Evolutionary conservation across 345 rosid genomes (phyloP), one percentile per base, ranked within the genome.

Genomic region (Raphanus raphanistrum): DNA sequence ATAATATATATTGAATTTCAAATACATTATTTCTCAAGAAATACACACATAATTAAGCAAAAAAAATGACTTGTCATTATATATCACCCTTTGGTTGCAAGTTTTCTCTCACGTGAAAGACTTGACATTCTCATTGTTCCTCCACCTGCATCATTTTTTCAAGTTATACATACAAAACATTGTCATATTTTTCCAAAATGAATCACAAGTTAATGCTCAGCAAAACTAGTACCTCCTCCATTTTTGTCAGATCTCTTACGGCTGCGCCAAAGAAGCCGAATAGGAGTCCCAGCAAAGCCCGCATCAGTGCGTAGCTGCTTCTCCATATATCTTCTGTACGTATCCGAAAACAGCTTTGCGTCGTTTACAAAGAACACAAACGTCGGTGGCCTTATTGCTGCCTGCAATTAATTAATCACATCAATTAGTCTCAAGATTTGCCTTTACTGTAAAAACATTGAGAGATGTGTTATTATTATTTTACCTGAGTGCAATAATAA

Each of bases 281-380:
- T 94, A 7, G 98, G 96, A 15, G 96, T 89, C 16, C 97, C 97
- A 27, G 91, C 35, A 83, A 92, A 94, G 50, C 98, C 97, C 21
- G 94, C 97, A 80, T 92, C 89, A 8, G 86, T 15, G 63, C 95
- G 96, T 58, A 94, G 88, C 84, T 90, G 94, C 87, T 94, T 94
- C 89, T 92, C 98, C 97, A 94, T 84, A 76, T 88, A 94, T 54
- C 93, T 88, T 27, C 95, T 88, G 79, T 92, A 94, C 9, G 96
- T 92, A 79, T 94, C 97, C 2, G 97, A 86, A 65, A 94, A 94
- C 63, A 94, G 87, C 82, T 87, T 94, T 65, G 96, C 84, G 48
- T 94, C 97, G 76, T 94, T 94, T 32, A 92, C 97, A 64, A 94
- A 94, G 90, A 92, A 90, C 72, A 94, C 97, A 78, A 94, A 94